Conservation (phyloP, 1,284 basidiomycete genomes). For the Puccinia sorghi region DNA sequence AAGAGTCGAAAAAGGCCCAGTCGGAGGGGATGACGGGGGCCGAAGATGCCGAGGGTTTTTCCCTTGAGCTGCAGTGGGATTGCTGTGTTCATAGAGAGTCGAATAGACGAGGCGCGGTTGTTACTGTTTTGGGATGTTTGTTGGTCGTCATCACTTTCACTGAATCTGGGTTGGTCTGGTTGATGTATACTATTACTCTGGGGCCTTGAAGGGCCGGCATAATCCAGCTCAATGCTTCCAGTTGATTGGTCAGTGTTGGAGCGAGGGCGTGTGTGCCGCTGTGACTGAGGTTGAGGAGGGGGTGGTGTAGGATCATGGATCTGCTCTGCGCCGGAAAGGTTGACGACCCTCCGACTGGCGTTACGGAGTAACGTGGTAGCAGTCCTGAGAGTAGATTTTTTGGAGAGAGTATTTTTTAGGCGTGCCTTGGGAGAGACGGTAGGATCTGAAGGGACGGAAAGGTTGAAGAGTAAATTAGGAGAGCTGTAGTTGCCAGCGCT, state of each 20-base stretch:
- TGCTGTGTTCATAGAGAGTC: constrained; percentile 52
- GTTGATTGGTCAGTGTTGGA: constrained; percentile 4
- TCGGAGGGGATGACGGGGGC: constrained; percentile 69
- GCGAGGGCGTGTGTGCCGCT: background rate
- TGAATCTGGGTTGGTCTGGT: constrained; percentile 53
- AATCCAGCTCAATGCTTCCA: constrained; percentile 16
- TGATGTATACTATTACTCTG: background rate
- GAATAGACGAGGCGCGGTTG: constrained; percentile 45
- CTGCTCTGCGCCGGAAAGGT: constrained; percentile 25
- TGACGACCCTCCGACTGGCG: constrained; percentile 40
- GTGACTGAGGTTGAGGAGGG: background rate
- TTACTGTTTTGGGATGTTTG: constrained; percentile 33
- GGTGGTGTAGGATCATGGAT: background rate
- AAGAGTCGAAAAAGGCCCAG: constrained; percentile 69
- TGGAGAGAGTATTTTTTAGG: background rate
- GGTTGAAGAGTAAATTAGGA: background rate
- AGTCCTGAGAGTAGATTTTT: constrained; percentile 8
- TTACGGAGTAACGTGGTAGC: constrained; percentile 6
- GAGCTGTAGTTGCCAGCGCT: background rate
- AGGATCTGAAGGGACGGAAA: background rate
- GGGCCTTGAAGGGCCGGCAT: background rate
- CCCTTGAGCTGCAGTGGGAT: constrained; percentile 65
- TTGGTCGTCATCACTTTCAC: constrained; percentile 55
- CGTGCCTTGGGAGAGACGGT: background rate
- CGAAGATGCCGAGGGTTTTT: constrained; percentile 74